Evolutionary conservation across 176 grass and related monocot genomes (phyloP).

Genomic region (Eragrostis curvula): DNA sequence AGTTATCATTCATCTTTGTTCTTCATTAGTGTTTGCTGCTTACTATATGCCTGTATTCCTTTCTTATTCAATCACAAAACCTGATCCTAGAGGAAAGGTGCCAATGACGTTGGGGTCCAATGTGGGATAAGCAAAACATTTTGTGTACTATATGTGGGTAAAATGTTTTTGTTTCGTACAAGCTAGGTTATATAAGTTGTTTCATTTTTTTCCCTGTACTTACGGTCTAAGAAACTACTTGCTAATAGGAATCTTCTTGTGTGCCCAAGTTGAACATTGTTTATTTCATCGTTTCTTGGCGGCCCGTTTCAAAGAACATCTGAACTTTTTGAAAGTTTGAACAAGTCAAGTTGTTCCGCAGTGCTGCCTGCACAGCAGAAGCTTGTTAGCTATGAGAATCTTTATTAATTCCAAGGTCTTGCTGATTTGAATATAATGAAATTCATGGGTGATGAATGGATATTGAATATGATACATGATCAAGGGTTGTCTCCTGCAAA

Average conservation of each 20-base stretch:
- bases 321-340: slow-evolving; percentile 11
- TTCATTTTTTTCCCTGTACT: background rate
- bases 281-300: background rate
- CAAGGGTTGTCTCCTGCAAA: background rate
- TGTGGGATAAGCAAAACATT: background rate
- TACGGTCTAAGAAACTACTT: slow-evolving; percentile 16
- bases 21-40: background rate
- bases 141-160: background rate
- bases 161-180: background rate
- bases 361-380: background rate
- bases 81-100: background rate
- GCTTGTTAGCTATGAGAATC: background rate
- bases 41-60: background rate
- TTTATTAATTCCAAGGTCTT: background rate
- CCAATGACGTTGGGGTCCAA: background rate
- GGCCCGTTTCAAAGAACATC: background rate
- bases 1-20: background rate
- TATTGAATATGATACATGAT: background rate
- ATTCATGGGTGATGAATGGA: background rate
- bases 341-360: background rate
- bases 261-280: slow-evolving; percentile 16
- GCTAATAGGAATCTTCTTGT: background rate
- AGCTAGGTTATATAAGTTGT: background rate
- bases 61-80: background rate
- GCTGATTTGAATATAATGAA: background rate